phyloP scores from a whole-genome alignment of 306 rosid species.

The Gynostemma pentaphyllum region DNA sequence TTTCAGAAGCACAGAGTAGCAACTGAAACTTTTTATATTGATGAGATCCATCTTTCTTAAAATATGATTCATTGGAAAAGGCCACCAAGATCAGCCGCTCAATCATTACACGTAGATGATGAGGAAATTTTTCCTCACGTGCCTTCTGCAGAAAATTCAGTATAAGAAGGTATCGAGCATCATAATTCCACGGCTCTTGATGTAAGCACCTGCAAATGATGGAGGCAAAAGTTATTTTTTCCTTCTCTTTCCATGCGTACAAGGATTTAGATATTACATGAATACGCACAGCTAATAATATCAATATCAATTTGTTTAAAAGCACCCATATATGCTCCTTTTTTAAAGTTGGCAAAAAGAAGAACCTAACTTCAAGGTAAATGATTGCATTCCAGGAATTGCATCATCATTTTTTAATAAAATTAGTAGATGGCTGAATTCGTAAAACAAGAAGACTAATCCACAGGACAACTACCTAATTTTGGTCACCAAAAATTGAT shows the following conservation, averaged over 20 bases:
- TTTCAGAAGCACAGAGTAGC: slow-evolving; percentile 84
- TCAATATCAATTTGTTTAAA: too few relatives aligned
- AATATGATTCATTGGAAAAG: slow-evolving; percentile 42
- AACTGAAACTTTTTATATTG: slow-evolving; percentile 64
- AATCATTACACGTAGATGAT: slow-evolving; percentile 41
- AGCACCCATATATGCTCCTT: not conserved
- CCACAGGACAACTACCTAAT: too few relatives aligned
- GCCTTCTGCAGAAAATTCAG: slow-evolving; percentile 80
- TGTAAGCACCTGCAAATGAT: slow-evolving; percentile 51
- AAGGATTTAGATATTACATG: not conserved
- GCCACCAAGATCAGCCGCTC: slow-evolving; percentile 49
- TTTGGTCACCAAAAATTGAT: too few relatives aligned
- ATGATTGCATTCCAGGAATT: not conserved
- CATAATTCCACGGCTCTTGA: slow-evolving; percentile 77
- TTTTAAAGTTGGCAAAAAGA: not conserved
- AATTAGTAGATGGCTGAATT: too few relatives aligned
- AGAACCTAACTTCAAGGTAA: not conserved
- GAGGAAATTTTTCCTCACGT: slow-evolving; percentile 86
- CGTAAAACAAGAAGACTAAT: too few relatives aligned
- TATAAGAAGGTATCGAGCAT: slow-evolving; percentile 60
- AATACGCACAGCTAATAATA: too few relatives aligned
- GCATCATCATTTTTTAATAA: not conserved
- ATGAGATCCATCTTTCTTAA: slow-evolving; percentile 23
- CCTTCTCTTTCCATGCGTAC: not conserved
- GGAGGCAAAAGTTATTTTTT: not conserved